These are phyloP conservation scores for Glomus cerebriforme DNA, from an alignment of 192 early-diverging fungal genomes.

Conservation along the genomic window DNA sequence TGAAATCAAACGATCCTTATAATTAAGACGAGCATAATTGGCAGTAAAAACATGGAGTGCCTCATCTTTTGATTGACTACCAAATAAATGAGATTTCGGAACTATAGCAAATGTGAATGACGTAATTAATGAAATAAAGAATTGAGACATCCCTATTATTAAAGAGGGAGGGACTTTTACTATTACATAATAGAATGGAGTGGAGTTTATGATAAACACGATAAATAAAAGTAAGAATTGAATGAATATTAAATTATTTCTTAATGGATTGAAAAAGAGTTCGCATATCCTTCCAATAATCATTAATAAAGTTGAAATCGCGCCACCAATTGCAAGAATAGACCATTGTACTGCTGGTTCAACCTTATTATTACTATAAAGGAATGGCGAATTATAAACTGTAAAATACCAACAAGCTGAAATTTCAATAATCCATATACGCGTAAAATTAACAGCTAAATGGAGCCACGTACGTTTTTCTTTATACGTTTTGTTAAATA, in stretches of 20 bases:
- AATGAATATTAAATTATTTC: conserved; percentile 56
- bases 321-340: conserved; percentile 70
- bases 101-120: conserved; percentile 68
- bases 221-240: conserved; percentile 56
- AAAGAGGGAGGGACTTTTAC: conserved; percentile 48
- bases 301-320: conserved; percentile 67
- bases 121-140: conserved; percentile 67
- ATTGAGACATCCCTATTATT: conserved; percentile 66
- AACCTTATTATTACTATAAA: conserved; percentile 50
- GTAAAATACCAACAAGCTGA: conserved; percentile 80
- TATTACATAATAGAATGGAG: conserved; percentile 63
- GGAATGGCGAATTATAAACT: conserved; percentile 65
- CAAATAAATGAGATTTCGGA: conserved; percentile 64
- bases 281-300: conserved; percentile 68
- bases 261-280: conserved; percentile 67
- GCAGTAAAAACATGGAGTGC: conserved; percentile 66
- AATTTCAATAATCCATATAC: conserved; percentile 85
- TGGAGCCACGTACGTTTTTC: conserved; percentile 85
- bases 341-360: conserved; percentile 59
- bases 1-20: conserved; percentile 68
- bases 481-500: conserved; percentile 80
- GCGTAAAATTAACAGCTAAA: conserved; percentile 80
- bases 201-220: conserved; percentile 62
- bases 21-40: conserved; percentile 71
- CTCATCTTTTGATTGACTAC: conserved; percentile 36